These are phyloP conservation scores for Cylindrotheca fusiformis DNA, from an alignment of 108 stramenopile genomes.

Conservation along the genomic window DNA sequence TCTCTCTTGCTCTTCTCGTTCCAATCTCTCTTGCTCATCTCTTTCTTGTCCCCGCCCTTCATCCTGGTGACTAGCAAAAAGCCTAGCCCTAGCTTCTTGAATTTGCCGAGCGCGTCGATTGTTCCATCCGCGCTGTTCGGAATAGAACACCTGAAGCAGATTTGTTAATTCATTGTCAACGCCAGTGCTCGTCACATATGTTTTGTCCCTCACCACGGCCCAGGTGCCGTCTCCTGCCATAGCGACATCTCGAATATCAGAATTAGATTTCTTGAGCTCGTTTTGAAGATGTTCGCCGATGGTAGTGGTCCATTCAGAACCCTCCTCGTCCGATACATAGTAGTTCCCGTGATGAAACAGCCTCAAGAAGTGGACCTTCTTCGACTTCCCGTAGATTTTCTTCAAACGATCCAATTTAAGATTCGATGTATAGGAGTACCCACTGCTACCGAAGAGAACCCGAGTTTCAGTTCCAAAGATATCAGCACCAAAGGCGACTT, in stretches of 20 bases:
- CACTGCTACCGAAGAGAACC: neutral
- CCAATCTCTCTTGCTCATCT: neutral
- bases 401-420: neutral
- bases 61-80: neutral
- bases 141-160: neutral
- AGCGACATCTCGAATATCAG: neutral
- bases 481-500: neutral
- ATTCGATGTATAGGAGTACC: neutral
- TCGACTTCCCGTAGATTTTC: neutral
- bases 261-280: neutral
- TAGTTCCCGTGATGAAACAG: neutral
- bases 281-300: neutral
- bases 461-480: neutral
- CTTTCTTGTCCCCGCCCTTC: neutral
- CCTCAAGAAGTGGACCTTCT: neutral
- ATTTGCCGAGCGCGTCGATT: neutral
- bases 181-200: neutral
- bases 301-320: neutral
- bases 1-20: neutral
- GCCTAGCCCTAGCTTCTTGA: neutral
- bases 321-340: neutral
- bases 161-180: neutral
- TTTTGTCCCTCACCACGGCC: neutral
- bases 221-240: slow-evolving; percentile 1
- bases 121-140: neutral